These are phyloP conservation scores for Homolaphlyctis polyrhiza DNA, from an alignment of 371 early-diverging fungal genomes.

Conservation along the genomic window DNA sequence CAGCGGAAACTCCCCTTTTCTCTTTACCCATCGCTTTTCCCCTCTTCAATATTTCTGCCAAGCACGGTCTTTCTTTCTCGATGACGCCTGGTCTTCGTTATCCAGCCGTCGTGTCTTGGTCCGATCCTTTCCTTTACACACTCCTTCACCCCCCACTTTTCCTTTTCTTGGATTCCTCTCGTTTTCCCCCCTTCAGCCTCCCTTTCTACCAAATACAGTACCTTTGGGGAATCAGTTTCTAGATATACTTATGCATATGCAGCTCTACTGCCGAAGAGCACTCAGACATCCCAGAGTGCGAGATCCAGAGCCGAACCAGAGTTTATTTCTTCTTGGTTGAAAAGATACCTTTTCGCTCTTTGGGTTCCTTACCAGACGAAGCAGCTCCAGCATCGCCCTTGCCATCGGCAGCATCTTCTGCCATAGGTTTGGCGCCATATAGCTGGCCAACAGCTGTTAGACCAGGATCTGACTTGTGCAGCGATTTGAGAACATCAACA, in stretches of 20 bases:
- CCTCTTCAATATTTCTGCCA: no score
- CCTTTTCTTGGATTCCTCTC: not conserved
- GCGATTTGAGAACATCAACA: slow-evolving; percentile 46
- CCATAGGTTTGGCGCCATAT: not conserved
- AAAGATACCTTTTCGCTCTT: slow-evolving; percentile 1
- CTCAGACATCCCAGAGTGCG: no score
- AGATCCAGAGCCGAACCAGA: not conserved
- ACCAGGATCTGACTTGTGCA: slow-evolving; percentile 27
- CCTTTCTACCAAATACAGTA: no score
- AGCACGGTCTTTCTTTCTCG: no score
- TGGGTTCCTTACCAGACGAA: not conserved
- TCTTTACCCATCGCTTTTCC: no score
- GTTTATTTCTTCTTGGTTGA: not conserved
- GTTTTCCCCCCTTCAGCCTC: not conserved
- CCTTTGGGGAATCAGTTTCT: no score
- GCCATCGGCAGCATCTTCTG: not conserved
- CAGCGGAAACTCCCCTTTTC: no score
- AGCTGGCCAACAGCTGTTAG: not conserved
- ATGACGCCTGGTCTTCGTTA: no score
- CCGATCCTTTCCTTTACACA: not conserved
- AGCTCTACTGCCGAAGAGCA: no score
- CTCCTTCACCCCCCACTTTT: not conserved
- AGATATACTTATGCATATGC: no score
- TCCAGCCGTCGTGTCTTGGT: no score
- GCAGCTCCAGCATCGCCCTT: not conserved